Evolutionary conservation across 2,329 filamentous ascomycete genomes (phyloP).

Genomic region (Simplicillium sp.): DNA sequence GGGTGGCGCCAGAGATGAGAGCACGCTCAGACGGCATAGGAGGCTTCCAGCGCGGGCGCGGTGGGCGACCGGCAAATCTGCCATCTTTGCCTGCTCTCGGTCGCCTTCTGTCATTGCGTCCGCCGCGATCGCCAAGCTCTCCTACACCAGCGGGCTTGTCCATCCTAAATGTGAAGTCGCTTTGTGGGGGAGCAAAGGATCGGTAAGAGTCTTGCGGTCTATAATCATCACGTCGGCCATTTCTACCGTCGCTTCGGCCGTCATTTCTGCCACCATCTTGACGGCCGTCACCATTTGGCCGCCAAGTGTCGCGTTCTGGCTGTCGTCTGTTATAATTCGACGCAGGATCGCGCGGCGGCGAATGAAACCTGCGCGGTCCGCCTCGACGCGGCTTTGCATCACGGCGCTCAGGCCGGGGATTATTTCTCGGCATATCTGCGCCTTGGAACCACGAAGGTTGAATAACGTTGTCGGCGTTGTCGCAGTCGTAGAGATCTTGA

Average conservation of each 20-base stretch:
- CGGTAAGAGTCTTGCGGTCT: conserved; percentile 12
- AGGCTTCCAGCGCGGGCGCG: conserved; percentile 21
- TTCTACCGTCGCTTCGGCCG: neutral
- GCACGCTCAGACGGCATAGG: conserved; percentile 38
- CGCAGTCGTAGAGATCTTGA: too few relatives aligned
- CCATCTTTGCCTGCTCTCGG: conserved; percentile 17
- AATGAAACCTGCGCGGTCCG: too few relatives aligned
- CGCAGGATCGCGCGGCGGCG: neutral
- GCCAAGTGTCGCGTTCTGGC: conserved; percentile 5
- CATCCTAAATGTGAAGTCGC: conserved; percentile 48
- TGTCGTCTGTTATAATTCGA: conserved; percentile 1
- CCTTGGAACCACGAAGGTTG: conserved; percentile 3
- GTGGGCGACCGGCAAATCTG: conserved; percentile 16
- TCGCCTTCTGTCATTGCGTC: conserved; percentile 11
- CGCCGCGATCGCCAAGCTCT: conserved; percentile 16
- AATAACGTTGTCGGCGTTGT: conserved; percentile 1
- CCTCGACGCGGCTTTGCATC: too few relatives aligned
- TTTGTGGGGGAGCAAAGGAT: conserved; percentile 22
- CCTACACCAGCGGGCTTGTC: conserved; percentile 41
- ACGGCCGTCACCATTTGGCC: conserved; percentile 3
- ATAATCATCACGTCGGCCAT: neutral
- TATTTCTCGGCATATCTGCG: neutral
- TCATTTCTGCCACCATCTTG: conserved; percentile 2
- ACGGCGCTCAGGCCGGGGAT: neutral
- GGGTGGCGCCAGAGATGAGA: conserved; percentile 33